A percentile compares a stretch with the other conserved stretches of the same genome.
Evolutionary conservation across 2,329 filamentous ascomycete species (phyloP).

Genomic region (Neofusicoccum laricinum): DNA sequence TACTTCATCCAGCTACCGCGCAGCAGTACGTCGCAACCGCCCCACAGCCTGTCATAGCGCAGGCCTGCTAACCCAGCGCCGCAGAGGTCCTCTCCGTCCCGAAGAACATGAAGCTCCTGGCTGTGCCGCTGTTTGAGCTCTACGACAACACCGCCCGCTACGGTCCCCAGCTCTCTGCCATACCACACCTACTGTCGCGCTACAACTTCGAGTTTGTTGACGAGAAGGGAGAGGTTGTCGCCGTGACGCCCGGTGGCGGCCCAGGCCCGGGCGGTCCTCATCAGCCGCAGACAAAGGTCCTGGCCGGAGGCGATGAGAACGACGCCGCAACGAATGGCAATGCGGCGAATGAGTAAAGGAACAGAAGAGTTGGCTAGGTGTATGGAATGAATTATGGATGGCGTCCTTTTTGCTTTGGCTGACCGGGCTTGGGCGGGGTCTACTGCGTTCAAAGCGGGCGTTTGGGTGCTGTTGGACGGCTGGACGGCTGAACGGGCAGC

Average conservation of each 20-base stretch:
- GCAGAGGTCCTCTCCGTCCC: conserved; percentile 91
- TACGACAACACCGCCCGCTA: conserved; percentile 97
- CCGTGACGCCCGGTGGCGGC: conserved; percentile 72
- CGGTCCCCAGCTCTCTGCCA: conserved; percentile 91
- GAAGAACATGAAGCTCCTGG: conserved; percentile 99
- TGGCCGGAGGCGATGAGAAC: conserved; percentile 26
- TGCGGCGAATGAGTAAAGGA: background rate
- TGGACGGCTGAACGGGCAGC: background rate
- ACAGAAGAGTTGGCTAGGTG: background rate
- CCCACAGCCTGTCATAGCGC: no score
- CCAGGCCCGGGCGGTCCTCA: conserved; percentile 27
- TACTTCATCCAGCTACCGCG: conserved; percentile 95
- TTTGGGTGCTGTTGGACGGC: background rate
- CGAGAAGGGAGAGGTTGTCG: conserved; percentile 83
- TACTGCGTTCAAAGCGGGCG: conserved; percentile 16
- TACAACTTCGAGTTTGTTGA: conserved; percentile 99
- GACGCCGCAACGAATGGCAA: conserved; percentile 4
- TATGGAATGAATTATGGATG: background rate
- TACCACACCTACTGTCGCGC: conserved; percentile 87
- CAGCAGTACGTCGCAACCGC: conserved; percentile 63
- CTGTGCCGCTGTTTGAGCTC: conserved; percentile 93
- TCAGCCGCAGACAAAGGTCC: conserved; percentile 31
- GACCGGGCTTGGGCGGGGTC: background rate
- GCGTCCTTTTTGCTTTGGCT: conserved; percentile 11
- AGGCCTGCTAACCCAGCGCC: conserved; percentile 20